phyloP scores from a whole-genome alignment of 441 rosid genomes.

The Croton setiger region DNA sequence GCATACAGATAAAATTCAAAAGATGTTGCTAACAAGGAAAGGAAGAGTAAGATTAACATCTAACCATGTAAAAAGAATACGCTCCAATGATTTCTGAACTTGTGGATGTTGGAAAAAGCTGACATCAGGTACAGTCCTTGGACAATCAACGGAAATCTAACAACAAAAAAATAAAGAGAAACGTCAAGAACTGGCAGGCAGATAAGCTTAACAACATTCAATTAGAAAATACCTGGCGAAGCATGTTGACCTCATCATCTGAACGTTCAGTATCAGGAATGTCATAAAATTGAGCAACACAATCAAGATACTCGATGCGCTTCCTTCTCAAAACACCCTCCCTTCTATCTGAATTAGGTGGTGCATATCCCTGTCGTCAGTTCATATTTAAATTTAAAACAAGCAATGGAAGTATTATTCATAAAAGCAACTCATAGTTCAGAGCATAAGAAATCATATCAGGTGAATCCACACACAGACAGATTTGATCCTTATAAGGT shows the following conservation, averaged over 20 bases:
- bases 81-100: slow-evolving; percentile 98
- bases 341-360: slow-evolving; percentile 99
- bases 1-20: neutral
- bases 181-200: slow-evolving; percentile 19
- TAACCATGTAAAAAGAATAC: slow-evolving; percentile 93
- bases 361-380: slow-evolving; percentile 99
- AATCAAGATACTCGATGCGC: slow-evolving; percentile 91
- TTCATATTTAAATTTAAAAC: slow-evolving; percentile 55
- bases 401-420: slow-evolving; percentile 17
- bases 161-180: slow-evolving; percentile 20
- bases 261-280: slow-evolving; percentile 92
- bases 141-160: slow-evolving; percentile 98
- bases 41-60: slow-evolving; percentile 21
- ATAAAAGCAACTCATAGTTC: slow-evolving; percentile 1
- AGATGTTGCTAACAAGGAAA: neutral
- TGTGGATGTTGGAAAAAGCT: slow-evolving; percentile 89
- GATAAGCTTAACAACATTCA: slow-evolving; percentile 10
- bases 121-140: slow-evolving; percentile 97
- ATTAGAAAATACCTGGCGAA: slow-evolving; percentile 69
- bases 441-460: slow-evolving; percentile 5
- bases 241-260: slow-evolving; percentile 96
- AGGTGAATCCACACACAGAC: slow-evolving; percentile 4
- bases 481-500: neutral
- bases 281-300: slow-evolving; percentile 91
- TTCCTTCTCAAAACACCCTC: slow-evolving; percentile 89